Base-by-base conservation (phyloP, 1,139 yeast species). In the Suhomyces panamericanus region DNA sequence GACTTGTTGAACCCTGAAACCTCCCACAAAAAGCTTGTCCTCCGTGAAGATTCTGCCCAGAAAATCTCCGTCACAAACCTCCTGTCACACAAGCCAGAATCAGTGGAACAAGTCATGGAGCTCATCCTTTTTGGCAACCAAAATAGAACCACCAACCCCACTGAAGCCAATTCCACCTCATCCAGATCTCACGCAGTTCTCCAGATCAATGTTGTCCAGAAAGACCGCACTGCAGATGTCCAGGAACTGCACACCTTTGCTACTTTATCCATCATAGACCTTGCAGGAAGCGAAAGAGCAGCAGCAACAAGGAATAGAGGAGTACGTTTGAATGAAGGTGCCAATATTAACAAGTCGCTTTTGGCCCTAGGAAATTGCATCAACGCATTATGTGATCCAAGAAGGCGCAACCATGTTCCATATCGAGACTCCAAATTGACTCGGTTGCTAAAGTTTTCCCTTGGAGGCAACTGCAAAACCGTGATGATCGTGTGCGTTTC, bases 281-380 rank as follows among this genome's bases (percentile, higher is more conserved):
- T 91, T 40, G 98, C 98, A 0, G 98, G 98, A 3, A 87, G 96
- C 66, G 98, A 91, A 67, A 71, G 98, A 40, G 98, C 98, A 0
- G 84, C 95, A 1, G 87, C 95, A 0, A 89, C 97, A 0, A 82
- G 80, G 53, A 91, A 90, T 61, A 67, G 89, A 46, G 97, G 98
- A 0, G 78, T 77, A 20, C 67, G 96, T 43, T 70, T 91, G 10
- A 78, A 82, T 49, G 98, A 91, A 61, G 97, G 98, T 24, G 97
- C 97, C 13, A 88, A 88, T 60, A 91, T 91, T 57, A 91, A 91
- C 67, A 82, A 84, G 59, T 89, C 96, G 0, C 68, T 91, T 38
- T 68, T 91, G 44, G 96, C 98, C 0, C 71, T 93, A 41, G 98
- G 98, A 0, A 91, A 90, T 59, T 91, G 98, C 63, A 91, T 93